These are phyloP conservation scores for Aspergillus ochraceus DNA, from an alignment of 2,329 filamentous ascomycete species.

Conservation along the genomic window DNA sequence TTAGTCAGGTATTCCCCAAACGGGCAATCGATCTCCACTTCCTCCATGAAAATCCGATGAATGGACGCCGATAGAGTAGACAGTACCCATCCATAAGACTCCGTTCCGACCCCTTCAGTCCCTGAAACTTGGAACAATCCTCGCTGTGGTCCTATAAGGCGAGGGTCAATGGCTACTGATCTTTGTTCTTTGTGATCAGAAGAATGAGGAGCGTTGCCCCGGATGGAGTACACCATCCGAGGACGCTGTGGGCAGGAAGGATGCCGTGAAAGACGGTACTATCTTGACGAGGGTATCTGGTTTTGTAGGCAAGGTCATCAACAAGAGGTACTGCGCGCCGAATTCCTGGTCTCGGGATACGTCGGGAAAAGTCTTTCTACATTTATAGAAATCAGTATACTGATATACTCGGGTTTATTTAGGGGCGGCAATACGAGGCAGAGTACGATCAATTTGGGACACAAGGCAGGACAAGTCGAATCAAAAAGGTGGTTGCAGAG, in stretches of 20 bases:
- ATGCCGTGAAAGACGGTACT: conserved; percentile 72
- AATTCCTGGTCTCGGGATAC: background rate
- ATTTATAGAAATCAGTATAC: background rate
- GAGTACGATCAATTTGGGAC: conserved; percentile 71
- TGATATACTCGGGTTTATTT: conserved; percentile 3
- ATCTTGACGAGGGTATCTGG: conserved; percentile 71
- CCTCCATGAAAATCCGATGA: background rate
- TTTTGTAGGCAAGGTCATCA: conserved; percentile 81
- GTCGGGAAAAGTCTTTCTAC: background rate
- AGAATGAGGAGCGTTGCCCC: conserved; percentile 32
- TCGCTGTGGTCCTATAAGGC: background rate
- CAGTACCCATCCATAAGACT: too few relatives aligned
- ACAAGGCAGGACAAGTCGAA: conserved; percentile 56
- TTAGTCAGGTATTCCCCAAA: background rate
- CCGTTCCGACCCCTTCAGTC: too few relatives aligned
- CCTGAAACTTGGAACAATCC: background rate
- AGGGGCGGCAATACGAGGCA: conserved; percentile 49
- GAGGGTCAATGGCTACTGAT: conserved; percentile 2
- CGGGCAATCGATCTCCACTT: too few relatives aligned
- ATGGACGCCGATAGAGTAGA: background rate
- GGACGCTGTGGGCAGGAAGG: conserved; percentile 57
- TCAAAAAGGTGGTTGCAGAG: conserved; percentile 56
- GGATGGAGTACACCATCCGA: conserved; percentile 46
- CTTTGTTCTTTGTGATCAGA: background rate
- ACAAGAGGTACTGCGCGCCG: conserved; percentile 60